phyloP scores from a whole-genome alignment of 2,329 filamentous ascomycete genomes.

The Fusarium solani-melongenae region DNA sequence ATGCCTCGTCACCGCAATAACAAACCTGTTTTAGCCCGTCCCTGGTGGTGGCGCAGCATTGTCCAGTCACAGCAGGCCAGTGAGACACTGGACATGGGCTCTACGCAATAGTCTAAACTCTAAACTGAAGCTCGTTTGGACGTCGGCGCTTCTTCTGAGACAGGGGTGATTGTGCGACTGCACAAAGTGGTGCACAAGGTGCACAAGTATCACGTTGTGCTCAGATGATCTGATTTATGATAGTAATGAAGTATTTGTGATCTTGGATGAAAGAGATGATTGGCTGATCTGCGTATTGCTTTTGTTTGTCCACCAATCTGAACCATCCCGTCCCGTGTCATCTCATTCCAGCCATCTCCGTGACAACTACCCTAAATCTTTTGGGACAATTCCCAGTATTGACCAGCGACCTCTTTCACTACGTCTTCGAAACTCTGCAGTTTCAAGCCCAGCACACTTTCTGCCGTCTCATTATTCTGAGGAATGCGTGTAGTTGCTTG shows the following conservation, averaged over 20 bases:
- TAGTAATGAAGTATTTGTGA: neutral
- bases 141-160: neutral
- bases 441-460: neutral
- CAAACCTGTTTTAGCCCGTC: conserved; percentile 18
- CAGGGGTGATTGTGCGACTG: conserved; percentile 13
- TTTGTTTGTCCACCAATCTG: neutral
- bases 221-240: neutral
- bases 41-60: conserved; percentile 22
- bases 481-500: neutral
- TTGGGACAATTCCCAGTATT: conserved; percentile 1
- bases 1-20: neutral
- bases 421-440: neutral
- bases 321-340: neutral
- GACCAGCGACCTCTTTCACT: neutral
- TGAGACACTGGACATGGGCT: conserved; percentile 31
- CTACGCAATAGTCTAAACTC: conserved; percentile 20
- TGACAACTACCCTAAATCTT: neutral
- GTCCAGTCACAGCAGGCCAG: conserved; percentile 6
- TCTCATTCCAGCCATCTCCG: neutral
- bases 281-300: neutral
- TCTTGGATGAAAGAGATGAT: neutral
- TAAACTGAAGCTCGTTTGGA: conserved; percentile 32
- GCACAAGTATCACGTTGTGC: neutral
- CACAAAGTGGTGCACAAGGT: neutral
- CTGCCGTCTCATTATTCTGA: neutral